Evolutionary conservation across 2,329 filamentous ascomycete species (phyloP).

Genomic region (Claviceps digitariae): DNA sequence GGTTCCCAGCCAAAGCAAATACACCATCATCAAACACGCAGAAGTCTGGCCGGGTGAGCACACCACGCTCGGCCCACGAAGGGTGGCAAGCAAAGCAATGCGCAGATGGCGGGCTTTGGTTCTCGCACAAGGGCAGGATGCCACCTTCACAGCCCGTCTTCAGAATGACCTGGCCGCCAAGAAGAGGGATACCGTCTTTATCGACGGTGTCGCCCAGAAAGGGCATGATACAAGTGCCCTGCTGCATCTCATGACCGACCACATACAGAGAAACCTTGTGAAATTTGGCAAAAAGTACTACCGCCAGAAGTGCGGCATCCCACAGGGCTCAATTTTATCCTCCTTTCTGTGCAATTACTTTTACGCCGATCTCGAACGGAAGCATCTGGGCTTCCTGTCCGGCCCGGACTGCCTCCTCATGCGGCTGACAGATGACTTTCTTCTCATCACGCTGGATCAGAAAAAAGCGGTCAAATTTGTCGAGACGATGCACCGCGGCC

Average conservation of each 20-base stretch:
- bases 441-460: constrained; percentile 65
- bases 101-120: constrained; percentile 42
- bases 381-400: constrained; percentile 53
- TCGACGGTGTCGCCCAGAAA: constrained; percentile 51
- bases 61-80: constrained; percentile 9
- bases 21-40: constrained; percentile 60
- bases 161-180: constrained; percentile 23
- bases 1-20: constrained; percentile 44
- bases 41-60: constrained; percentile 46
- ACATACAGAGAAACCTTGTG: constrained; percentile 75
- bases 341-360: constrained; percentile 88
- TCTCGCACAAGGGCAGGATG: constrained; percentile 24
- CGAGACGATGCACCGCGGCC: constrained; percentile 62
- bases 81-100: constrained; percentile 22
- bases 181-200: constrained; percentile 60
- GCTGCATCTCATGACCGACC: constrained; percentile 58
- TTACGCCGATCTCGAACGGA: constrained; percentile 72
- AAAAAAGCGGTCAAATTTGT: constrained; percentile 60
- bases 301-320: constrained; percentile 77
- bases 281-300: constrained; percentile 83
- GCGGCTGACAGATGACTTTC: constrained; percentile 82
- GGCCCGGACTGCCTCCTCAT: constrained; percentile 50
- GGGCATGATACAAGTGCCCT: constrained; percentile 45
- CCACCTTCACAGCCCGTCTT: constrained; percentile 32
- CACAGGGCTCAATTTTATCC: constrained; percentile 83